A percentile compares a stretch with the other conserved stretches of the same genome.
phyloP scores from a whole-genome alignment of 2,329 filamentous ascomycete genomes.

The Penicillium sp. region DNA sequence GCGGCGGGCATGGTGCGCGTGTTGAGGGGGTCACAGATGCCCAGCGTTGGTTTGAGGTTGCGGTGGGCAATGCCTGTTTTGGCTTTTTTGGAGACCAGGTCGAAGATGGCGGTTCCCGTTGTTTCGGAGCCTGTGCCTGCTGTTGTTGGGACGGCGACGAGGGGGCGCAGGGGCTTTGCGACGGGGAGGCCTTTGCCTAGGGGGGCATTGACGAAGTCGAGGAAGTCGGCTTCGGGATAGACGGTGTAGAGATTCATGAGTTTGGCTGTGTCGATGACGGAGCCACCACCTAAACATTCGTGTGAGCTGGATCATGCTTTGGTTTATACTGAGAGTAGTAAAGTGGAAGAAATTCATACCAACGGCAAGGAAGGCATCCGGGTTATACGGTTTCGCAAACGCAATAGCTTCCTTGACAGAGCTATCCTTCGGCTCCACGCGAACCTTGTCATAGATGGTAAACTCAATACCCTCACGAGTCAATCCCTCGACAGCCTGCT shows the following conservation, averaged over 20 bases:
- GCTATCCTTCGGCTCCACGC: slow-evolving; percentile 91
- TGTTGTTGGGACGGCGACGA: slow-evolving; percentile 82
- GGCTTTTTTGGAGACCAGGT: slow-evolving; percentile 82
- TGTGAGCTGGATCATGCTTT: not conserved
- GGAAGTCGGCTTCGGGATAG: slow-evolving; percentile 88
- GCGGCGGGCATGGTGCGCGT: slow-evolving; percentile 94
- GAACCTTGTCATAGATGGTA: slow-evolving; percentile 76
- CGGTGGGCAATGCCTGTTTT: slow-evolving; percentile 97
- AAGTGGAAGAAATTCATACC: slow-evolving; percentile 48
- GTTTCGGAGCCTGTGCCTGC: slow-evolving; percentile 91
- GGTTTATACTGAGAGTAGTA: not conserved
- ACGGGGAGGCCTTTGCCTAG: slow-evolving; percentile 82
- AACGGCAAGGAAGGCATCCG: slow-evolving; percentile 91
- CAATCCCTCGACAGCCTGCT: slow-evolving; percentile 80
- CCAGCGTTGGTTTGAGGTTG: slow-evolving; percentile 91
- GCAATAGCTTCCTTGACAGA: slow-evolving; percentile 90
- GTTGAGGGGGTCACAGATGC: slow-evolving; percentile 84
- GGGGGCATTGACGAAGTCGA: slow-evolving; percentile 97
- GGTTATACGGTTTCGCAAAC: slow-evolving; percentile 75
- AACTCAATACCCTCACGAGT: slow-evolving; percentile 76
- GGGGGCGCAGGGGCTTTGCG: slow-evolving; percentile 67
- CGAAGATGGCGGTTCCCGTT: slow-evolving; percentile 97
- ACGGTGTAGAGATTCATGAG: slow-evolving; percentile 95
- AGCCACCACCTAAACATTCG: slow-evolving; percentile 63
- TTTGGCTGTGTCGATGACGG: slow-evolving; percentile 97